A percentile compares a stretch with the other conserved stretches of the same genome.
These are phyloP conservation scores for Fraxinus nigra DNA, from an alignment of 305 asterid genomes.

Conservation along the genomic window DNA sequence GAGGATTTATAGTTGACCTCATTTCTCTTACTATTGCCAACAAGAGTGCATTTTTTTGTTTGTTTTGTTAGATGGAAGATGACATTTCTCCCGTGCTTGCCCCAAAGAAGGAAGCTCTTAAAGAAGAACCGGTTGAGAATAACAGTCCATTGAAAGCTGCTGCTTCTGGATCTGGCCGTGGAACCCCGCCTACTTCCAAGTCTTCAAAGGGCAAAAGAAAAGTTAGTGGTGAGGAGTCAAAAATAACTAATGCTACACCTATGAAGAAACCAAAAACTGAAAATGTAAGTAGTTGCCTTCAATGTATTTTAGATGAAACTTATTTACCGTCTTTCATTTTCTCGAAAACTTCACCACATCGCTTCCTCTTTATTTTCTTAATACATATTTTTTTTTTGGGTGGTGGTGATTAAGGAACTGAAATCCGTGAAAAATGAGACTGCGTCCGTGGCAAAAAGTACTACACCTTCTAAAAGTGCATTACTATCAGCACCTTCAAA, in stretches of 20 bases:
- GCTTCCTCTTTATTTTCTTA: neutral
- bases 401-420: slow-evolving; percentile 46
- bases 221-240: slow-evolving; percentile 62
- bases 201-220: slow-evolving; percentile 79
- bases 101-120: slow-evolving; percentile 78
- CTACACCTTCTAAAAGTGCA: slow-evolving; percentile 49
- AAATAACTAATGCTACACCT: slow-evolving; percentile 58
- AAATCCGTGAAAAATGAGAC: slow-evolving; percentile 64
- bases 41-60: slow-evolving; percentile 13
- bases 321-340: neutral
- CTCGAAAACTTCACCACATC: neutral
- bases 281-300: slow-evolving; percentile 42
- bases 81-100: slow-evolving; percentile 79
- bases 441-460: slow-evolving; percentile 44
- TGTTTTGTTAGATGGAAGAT: slow-evolving; percentile 60
- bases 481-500: slow-evolving; percentile 46
- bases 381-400: neutral
- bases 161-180: slow-evolving; percentile 59
- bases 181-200: slow-evolving; percentile 68
- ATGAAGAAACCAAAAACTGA: slow-evolving; percentile 86
- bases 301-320: neutral
- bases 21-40: neutral
- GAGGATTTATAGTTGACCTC: slow-evolving; percentile 6
- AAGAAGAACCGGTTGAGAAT: slow-evolving; percentile 80
- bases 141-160: slow-evolving; percentile 61